These are phyloP conservation scores for Trypanosoma platydactyli DNA, from an alignment of 208 protist species.

Conservation along the genomic window DNA sequence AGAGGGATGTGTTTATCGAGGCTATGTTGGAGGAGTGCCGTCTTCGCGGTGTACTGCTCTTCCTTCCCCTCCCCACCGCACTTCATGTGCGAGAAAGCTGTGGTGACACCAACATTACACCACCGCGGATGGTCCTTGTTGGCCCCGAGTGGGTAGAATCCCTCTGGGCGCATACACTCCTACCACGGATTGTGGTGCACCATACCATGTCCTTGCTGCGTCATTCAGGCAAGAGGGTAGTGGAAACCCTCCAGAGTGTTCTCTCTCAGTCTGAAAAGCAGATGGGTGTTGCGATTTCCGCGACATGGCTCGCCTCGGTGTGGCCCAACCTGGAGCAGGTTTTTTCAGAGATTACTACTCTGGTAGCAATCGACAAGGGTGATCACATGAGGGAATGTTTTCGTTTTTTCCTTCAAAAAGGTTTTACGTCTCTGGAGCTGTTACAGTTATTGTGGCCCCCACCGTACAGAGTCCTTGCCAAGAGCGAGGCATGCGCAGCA, in stretches of 20 bases:
- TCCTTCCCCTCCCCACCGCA: slow-evolving; percentile 7
- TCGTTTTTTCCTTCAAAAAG: slow-evolving; percentile 9
- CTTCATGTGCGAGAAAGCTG: neutral
- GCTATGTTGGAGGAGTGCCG: slow-evolving; percentile 23
- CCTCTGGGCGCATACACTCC: slow-evolving; percentile 21
- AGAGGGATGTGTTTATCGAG: slow-evolving; percentile 23
- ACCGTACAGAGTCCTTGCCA: slow-evolving; percentile 12
- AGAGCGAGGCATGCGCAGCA: neutral
- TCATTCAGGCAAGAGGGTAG: neutral
- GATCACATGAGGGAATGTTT: slow-evolving; percentile 11
- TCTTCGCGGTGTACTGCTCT: slow-evolving; percentile 20
- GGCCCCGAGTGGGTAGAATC: slow-evolving; percentile 22
- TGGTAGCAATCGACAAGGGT: neutral
- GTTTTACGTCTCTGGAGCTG: slow-evolving; percentile 4
- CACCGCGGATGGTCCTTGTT: slow-evolving; percentile 13
- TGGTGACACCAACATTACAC: neutral
- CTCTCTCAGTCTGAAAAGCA: slow-evolving; percentile 7
- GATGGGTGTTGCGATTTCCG: slow-evolving; percentile 15
- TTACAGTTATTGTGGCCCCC: slow-evolving; percentile 21
- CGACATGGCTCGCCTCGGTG: slow-evolving; percentile 2
- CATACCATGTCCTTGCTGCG: slow-evolving; percentile 2
- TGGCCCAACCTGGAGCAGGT: slow-evolving; percentile 10
- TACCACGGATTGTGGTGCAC: slow-evolving; percentile 14
- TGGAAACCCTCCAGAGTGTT: neutral
- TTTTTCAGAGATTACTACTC: too few relatives aligned